Evolutionary conservation across 257 asterid genomes (phyloP).

Genomic region (Marsdenia floribunda): DNA sequence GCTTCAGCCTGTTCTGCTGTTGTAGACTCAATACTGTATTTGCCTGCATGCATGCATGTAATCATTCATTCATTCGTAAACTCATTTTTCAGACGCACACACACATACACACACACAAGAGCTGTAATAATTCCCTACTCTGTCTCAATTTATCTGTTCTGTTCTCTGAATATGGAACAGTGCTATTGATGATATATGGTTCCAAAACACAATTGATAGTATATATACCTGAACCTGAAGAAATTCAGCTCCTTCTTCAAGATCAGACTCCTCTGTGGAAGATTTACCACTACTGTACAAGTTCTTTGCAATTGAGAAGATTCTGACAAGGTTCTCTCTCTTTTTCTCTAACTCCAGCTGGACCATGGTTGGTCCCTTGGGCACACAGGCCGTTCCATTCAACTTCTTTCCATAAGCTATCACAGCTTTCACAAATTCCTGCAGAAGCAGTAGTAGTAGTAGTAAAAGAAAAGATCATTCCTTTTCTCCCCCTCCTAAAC

Average conservation of each 20-base stretch:
- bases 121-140: too few relatives aligned
- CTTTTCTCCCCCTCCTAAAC: too few relatives aligned
- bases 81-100: not conserved
- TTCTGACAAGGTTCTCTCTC: constrained; percentile 36
- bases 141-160: too few relatives aligned
- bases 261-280: constrained; percentile 43
- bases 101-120: too few relatives aligned
- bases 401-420: constrained; percentile 59
- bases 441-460: not conserved
- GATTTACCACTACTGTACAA: constrained; percentile 27
- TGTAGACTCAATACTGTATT: constrained; percentile 61
- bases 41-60: constrained; percentile 32
- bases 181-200: too few relatives aligned
- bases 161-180: too few relatives aligned
- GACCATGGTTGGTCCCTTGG: constrained; percentile 28
- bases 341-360: constrained; percentile 39
- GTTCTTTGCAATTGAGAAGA: constrained; percentile 57
- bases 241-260: constrained; percentile 68
- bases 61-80: too few relatives aligned
- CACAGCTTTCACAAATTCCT: constrained; percentile 74
- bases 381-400: constrained; percentile 19
- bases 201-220: not conserved
- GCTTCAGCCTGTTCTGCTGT: constrained; percentile 60
- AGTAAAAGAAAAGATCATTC: too few relatives aligned
- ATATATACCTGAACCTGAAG: constrained; percentile 43